A percentile compares a stretch with the other conserved stretches of the same genome.
Conservation (phyloP, 768 basidiomycete species). For the Kwoniella pini region DNA sequence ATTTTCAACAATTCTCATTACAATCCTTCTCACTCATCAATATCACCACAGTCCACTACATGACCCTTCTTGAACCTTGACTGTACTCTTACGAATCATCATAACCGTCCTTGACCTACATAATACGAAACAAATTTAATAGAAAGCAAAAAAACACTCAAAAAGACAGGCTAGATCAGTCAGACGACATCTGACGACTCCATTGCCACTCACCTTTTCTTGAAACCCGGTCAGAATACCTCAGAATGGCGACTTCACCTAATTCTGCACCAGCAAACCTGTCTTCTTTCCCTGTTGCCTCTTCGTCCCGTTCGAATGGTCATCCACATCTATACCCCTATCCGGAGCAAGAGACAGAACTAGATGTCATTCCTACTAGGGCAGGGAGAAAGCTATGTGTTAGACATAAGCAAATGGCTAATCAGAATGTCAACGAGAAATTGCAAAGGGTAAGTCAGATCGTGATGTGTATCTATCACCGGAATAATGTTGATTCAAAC, state of each 20-base stretch:
- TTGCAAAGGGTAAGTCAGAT: constrained; percentile 72
- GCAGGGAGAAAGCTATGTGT: constrained; percentile 75
- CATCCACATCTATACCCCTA: constrained; percentile 4
- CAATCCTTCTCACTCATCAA: not conserved
- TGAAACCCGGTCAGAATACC: not conserved
- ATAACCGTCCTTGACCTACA: not conserved
- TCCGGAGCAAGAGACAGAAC: constrained; percentile 2
- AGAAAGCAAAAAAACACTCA: not conserved
- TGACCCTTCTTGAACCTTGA: not conserved
- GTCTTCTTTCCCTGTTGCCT: constrained; percentile 15
- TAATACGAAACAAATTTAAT: not conserved
- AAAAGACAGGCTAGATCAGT: not conserved
- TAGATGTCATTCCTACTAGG: constrained; percentile 44
- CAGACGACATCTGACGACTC: not conserved
- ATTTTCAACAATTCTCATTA: not conserved
- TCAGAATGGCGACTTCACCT: not conserved
- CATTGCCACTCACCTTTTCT: constrained; percentile 6
- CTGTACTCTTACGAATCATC: not conserved
- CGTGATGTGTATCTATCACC: not conserved
- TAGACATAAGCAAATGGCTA: constrained; percentile 92
- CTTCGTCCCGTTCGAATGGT: constrained; percentile 10
- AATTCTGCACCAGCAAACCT: constrained; percentile 14
- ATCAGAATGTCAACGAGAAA: constrained; percentile 88
- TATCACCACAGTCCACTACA: not conserved
- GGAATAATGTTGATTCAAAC: not conserved